phyloP scores from a whole-genome alignment of 495 filamentous ascomycete genomes.

The Chaetomium tenue region DNA sequence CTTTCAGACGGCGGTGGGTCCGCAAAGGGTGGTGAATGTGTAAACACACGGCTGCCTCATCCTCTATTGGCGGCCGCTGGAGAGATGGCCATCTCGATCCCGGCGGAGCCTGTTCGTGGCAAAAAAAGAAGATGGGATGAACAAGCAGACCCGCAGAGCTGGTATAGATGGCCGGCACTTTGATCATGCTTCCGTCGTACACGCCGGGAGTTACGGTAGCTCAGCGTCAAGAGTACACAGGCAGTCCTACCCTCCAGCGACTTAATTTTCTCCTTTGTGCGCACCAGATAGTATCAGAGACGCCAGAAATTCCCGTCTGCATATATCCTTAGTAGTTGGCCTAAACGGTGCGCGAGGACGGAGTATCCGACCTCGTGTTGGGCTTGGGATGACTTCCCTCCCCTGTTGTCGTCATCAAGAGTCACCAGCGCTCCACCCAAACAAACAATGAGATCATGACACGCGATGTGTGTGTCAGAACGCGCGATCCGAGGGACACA shows the following conservation, averaged over 20 bases:
- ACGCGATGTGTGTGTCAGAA: background rate
- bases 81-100: background rate
- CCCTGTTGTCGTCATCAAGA: background rate
- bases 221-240: background rate
- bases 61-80: background rate
- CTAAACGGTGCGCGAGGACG: background rate
- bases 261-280: constrained; percentile 5
- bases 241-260: constrained; percentile 9
- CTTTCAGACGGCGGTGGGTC: background rate
- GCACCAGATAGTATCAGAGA: constrained; percentile 2
- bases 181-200: background rate
- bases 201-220: constrained; percentile 6
- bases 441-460: constrained; percentile 7
- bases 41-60: background rate
- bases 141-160: constrained; percentile 4
- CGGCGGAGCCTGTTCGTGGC: background rate
- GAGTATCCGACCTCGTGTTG: background rate
- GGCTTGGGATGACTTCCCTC: background rate
- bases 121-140: constrained; percentile 1
- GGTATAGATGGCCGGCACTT: background rate
- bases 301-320: constrained; percentile 12
- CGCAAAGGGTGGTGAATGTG: background rate
- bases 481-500: background rate
- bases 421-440: background rate
- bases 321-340: constrained; percentile 5